Evolutionary conservation across 148 eudicot genomes (phyloP).

Genomic region (Euryodendron excelsum): DNA sequence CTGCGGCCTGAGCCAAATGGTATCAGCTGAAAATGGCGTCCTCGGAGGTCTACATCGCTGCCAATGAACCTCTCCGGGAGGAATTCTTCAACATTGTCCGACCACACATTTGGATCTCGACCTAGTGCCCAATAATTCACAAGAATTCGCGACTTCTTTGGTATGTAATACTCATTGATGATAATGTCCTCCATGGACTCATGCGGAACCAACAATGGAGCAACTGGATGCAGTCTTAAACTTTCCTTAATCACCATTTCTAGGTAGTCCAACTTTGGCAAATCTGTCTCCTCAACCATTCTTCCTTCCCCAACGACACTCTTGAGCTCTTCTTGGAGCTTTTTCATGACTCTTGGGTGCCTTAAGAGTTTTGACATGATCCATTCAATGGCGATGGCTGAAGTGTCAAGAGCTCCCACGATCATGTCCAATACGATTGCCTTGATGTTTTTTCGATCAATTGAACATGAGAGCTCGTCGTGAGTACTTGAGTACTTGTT

Average conservation of each 20-base stretch:
- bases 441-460: constrained; percentile 16
- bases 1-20: constrained; percentile 37
- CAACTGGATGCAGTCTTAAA: constrained; percentile 24
- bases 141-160: constrained; percentile 27
- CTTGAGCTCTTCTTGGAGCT: constrained; percentile 24
- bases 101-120: constrained; percentile 33
- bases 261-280: constrained; percentile 15
- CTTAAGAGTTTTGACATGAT: constrained; percentile 25
- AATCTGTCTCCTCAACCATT: constrained; percentile 26
- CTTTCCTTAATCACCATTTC: constrained; percentile 29
- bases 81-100: constrained; percentile 25
- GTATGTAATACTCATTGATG: constrained; percentile 26
- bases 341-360: constrained; percentile 26
- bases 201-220: constrained; percentile 24
- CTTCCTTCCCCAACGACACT: constrained; percentile 11
- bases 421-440: constrained; percentile 19
- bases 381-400: constrained; percentile 30
- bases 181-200: constrained; percentile 24
- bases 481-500: background rate
- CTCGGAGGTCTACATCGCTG: constrained; percentile 27
- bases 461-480: background rate
- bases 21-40: constrained; percentile 26
- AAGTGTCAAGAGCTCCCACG: constrained; percentile 23
- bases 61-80: constrained; percentile 30
- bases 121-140: constrained; percentile 41